Percentiles rank a stretch among this genome's conserved stretches.
These are phyloP conservation scores for Lasiosphaeria miniovina DNA, from an alignment of 495 filamentous ascomycete species.

Conservation along the genomic window DNA sequence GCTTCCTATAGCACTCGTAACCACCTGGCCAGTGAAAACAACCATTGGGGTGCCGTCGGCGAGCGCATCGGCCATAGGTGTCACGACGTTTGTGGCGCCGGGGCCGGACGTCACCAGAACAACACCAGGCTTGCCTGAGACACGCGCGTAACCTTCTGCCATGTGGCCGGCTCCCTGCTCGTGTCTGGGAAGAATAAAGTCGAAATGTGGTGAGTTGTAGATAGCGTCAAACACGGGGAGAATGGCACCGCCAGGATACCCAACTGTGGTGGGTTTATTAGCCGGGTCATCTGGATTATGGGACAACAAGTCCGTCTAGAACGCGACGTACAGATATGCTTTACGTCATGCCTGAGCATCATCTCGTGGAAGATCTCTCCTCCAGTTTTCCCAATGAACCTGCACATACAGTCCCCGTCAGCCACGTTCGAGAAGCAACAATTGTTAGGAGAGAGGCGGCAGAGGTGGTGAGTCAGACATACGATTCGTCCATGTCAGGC, in stretches of 20 bases:
- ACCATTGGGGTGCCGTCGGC: conserved; percentile 78
- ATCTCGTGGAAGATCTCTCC: conserved; percentile 99
- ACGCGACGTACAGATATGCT: conserved; percentile 76
- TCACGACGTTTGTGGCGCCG: conserved; percentile 75
- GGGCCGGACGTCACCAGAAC: conserved; percentile 78
- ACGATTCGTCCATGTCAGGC: conserved; percentile 74
- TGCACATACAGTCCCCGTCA: conserved; percentile 34
- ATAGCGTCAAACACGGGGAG: conserved; percentile 84
- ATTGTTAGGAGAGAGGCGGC: background rate
- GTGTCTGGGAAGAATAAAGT: conserved; percentile 72
- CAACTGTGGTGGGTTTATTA: conserved; percentile 44
- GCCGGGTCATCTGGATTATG: conserved; percentile 8
- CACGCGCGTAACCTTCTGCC: conserved; percentile 76
- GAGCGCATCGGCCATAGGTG: conserved; percentile 74
- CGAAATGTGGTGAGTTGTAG: conserved; percentile 75
- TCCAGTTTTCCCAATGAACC: conserved; percentile 92
- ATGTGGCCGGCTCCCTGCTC: conserved; percentile 82
- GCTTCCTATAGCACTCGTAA: conserved; percentile 68
- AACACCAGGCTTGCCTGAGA: conserved; percentile 70
- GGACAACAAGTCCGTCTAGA: conserved; percentile 6
- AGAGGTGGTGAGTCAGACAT: conserved; percentile 33
- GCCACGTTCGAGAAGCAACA: conserved; percentile 16
- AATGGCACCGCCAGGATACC: conserved; percentile 76
- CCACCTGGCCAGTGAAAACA: conserved; percentile 76
- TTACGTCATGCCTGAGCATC: conserved; percentile 90